phyloP scores from a whole-genome alignment of 805 yeast genomes.

The Vanderwaltozyma verrucispora region DNA sequence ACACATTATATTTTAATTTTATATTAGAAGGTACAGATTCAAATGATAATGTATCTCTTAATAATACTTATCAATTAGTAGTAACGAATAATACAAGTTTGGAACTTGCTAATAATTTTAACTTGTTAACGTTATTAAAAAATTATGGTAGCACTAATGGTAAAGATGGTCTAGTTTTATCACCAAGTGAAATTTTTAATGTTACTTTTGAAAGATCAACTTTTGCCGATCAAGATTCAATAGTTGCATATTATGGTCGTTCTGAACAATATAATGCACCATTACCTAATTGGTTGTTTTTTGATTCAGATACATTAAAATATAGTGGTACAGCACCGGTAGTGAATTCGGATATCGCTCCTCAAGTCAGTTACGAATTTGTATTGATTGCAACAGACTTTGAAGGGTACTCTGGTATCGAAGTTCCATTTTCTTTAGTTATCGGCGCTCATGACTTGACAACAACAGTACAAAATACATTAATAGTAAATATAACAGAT shows the following conservation, averaged over 20 bases:
- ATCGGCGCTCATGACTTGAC: slow-evolving; percentile 86
- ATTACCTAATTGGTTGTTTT: slow-evolving; percentile 80
- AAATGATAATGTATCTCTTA: slow-evolving; percentile 35
- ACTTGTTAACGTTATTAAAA: slow-evolving; percentile 40
- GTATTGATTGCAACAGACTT: slow-evolving; percentile 72
- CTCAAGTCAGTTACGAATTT: slow-evolving; percentile 62
- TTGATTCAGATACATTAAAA: slow-evolving; percentile 49
- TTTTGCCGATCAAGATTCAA: slow-evolving; percentile 42
- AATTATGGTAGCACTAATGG: slow-evolving; percentile 71
- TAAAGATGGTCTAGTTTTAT: slow-evolving; percentile 56
- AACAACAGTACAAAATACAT: slow-evolving; percentile 47
- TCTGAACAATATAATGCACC: slow-evolving; percentile 69
- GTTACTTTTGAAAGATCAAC: slow-evolving; percentile 53
- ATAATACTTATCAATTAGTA: slow-evolving; percentile 45
- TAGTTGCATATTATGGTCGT: slow-evolving; percentile 65
- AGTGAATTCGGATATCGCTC: slow-evolving; percentile 80
- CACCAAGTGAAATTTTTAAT: slow-evolving; percentile 57
- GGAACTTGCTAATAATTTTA: slow-evolving; percentile 32
- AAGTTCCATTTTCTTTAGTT: slow-evolving; percentile 56
- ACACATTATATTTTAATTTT: slow-evolving; percentile 39
- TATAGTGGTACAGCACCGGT: slow-evolving; percentile 86
- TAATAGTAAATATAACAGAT: slow-evolving; percentile 57
- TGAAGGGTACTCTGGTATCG: slow-evolving; percentile 61
- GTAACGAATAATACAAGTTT: slow-evolving; percentile 46
- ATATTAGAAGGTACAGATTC: slow-evolving; percentile 55